These are phyloP conservation scores for Hansenula sp. DNA, from an alignment of 1,139 yeast species.

Conservation along the genomic window DNA sequence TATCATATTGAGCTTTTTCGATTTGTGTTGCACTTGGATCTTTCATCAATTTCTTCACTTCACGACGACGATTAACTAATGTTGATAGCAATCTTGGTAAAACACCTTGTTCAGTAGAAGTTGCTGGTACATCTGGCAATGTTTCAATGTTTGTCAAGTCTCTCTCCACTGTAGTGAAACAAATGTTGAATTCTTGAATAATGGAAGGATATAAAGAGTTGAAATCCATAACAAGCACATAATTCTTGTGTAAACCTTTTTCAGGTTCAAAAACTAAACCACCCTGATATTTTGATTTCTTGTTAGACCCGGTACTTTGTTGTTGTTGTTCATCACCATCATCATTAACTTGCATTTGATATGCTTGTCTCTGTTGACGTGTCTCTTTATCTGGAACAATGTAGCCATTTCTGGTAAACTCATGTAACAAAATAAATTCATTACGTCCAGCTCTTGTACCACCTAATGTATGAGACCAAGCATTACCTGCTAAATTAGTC, in stretches of 20 bases:
- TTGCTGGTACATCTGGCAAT: slow-evolving; percentile 67
- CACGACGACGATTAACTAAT: slow-evolving; percentile 87
- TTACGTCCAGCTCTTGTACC: slow-evolving; percentile 98
- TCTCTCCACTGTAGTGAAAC: slow-evolving; percentile 92
- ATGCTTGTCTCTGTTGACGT: slow-evolving; percentile 34
- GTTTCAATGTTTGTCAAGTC: slow-evolving; percentile 59
- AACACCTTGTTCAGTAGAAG: slow-evolving; percentile 65
- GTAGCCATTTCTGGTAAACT: slow-evolving; percentile 74
- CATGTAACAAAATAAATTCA: slow-evolving; percentile 89
- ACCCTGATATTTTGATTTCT: slow-evolving; percentile 88
- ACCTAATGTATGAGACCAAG: slow-evolving; percentile 92
- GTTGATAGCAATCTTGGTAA: slow-evolving; percentile 80
- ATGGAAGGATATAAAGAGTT: slow-evolving; percentile 96
- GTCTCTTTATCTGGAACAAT: slow-evolving; percentile 87
- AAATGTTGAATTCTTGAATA: slow-evolving; percentile 93
- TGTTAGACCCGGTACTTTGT: slow-evolving; percentile 50
- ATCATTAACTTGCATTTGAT: slow-evolving; percentile 25
- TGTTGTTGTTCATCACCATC: slow-evolving; percentile 26
- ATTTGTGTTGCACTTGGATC: slow-evolving; percentile 59
- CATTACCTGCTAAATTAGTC: slow-evolving; percentile 93
- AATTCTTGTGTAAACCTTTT: slow-evolving; percentile 87
- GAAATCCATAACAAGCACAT: slow-evolving; percentile 94
- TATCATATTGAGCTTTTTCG: slow-evolving; percentile 81
- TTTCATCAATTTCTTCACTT: slow-evolving; percentile 83
- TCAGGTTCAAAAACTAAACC: slow-evolving; percentile 98